A percentile compares a stretch with the other conserved stretches of the same genome.
Conservation (phyloP, 2,329 filamentous ascomycete species). For the Trichoderma arundinaceum region DNA sequence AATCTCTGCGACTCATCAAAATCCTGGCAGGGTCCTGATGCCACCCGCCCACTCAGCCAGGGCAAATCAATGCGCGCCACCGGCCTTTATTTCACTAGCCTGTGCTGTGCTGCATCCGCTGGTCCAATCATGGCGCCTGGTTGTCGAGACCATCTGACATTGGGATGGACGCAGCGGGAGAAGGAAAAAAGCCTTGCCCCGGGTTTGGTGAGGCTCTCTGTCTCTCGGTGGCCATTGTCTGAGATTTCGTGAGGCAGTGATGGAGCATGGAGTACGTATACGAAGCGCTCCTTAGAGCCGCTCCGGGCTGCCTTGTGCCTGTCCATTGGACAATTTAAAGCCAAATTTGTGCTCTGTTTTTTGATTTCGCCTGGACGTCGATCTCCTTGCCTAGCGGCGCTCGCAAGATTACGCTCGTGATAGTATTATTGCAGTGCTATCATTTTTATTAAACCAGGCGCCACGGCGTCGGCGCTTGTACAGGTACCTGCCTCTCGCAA, state of each 20-base stretch:
- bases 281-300: not conserved
- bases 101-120: constrained; percentile 14
- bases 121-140: constrained; percentile 18
- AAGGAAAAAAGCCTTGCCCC: constrained; percentile 12
- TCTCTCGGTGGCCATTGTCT: too few species aligned
- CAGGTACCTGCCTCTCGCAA: not conserved
- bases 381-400: constrained; percentile 27
- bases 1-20: constrained; percentile 30
- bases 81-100: constrained; percentile 21
- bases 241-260: too few species aligned
- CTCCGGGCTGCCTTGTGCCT: not conserved
- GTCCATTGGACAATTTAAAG: not conserved
- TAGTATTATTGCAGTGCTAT: constrained; percentile 24
- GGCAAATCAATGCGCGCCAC: constrained; percentile 28
- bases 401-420: constrained; percentile 29
- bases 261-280: not conserved
- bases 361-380: constrained; percentile 20
- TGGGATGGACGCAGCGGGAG: not conserved
- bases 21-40: constrained; percentile 22
- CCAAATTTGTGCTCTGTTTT: not conserved
- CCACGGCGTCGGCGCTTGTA: constrained; percentile 11
- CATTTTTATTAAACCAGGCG: constrained; percentile 20
- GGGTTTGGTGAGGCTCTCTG: constrained; percentile 1
- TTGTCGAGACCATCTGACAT: constrained; percentile 23
- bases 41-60: constrained; percentile 17